Conservation (phyloP, 192 early-diverging fungal genomes). For the Backusella morwellensis region DNA sequence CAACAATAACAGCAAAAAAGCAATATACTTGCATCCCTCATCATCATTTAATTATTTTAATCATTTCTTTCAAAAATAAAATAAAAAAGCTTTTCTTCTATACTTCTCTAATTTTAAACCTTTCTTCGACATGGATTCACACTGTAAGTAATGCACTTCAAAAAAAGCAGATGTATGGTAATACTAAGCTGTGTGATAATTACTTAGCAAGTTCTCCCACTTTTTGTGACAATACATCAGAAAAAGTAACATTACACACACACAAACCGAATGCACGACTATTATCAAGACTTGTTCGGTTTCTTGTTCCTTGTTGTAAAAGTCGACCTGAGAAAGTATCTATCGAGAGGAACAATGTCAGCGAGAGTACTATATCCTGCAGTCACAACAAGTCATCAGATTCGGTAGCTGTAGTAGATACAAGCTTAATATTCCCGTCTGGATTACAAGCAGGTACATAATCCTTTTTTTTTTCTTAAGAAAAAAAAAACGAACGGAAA, state of each 20-base stretch:
- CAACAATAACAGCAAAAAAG: neutral
- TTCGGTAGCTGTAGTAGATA: neutral
- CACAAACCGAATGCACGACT: neutral
- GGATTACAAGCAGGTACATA: neutral
- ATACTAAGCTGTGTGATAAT: neutral
- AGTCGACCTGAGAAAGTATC: neutral
- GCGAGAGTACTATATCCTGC: neutral
- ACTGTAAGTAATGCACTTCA: neutral
- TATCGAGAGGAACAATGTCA: neutral
- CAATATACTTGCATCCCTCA: neutral
- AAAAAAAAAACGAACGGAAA: neutral
- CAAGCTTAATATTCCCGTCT: neutral
- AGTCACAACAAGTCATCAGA: neutral
- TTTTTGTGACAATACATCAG: neutral
- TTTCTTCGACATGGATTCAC: neutral
- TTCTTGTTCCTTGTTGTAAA: neutral
- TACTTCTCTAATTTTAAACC: neutral
- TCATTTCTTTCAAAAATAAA: neutral
- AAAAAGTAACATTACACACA: neutral
- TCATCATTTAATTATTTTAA: neutral
- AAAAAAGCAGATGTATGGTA: neutral
- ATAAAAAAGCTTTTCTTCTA: neutral
- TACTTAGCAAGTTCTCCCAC: conserved; percentile 3
- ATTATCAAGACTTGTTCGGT: neutral
- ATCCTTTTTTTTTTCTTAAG: no score